Conservation (phyloP, 345 rosid species). For the Citrus glauca region DNA sequence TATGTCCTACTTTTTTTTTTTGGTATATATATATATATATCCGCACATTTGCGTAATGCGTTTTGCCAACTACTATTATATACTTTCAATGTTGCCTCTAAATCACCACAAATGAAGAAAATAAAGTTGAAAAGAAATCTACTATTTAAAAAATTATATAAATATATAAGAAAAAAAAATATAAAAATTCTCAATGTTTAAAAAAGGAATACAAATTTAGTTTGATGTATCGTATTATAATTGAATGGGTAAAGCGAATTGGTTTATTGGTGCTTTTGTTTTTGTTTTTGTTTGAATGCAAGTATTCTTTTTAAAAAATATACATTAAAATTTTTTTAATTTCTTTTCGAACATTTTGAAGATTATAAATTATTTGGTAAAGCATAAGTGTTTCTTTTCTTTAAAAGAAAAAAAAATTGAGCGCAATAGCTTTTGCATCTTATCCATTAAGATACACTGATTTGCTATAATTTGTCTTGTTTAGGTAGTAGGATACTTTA, state of each 20-base stretch:
- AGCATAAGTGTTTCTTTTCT: neutral
- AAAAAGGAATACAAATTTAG: no score
- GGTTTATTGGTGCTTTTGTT: no score
- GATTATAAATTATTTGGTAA: neutral
- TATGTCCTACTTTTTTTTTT: no score
- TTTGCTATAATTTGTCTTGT: slow-evolving; percentile 11
- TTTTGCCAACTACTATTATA: neutral
- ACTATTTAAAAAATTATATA: no score
- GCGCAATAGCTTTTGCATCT: neutral
- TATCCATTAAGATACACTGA: slow-evolving; percentile 13
- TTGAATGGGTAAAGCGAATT: no score
- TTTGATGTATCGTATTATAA: no score
- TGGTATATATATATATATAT: neutral
- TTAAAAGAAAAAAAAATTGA: neutral
- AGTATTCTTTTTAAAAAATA: no score
- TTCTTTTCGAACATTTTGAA: neutral
- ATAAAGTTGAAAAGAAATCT: neutral
- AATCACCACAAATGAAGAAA: neutral
- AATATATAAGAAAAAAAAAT: no score
- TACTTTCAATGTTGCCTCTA: neutral
- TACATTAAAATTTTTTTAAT: no score
- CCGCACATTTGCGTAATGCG: neutral
- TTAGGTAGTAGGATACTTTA: neutral
- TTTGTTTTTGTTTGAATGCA: no score
- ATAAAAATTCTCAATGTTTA: no score